Percentiles rank a stretch among this genome's conserved stretches.
Conservation (phyloP, 345 rosid genomes). For the Physaria fendleri region DNA sequence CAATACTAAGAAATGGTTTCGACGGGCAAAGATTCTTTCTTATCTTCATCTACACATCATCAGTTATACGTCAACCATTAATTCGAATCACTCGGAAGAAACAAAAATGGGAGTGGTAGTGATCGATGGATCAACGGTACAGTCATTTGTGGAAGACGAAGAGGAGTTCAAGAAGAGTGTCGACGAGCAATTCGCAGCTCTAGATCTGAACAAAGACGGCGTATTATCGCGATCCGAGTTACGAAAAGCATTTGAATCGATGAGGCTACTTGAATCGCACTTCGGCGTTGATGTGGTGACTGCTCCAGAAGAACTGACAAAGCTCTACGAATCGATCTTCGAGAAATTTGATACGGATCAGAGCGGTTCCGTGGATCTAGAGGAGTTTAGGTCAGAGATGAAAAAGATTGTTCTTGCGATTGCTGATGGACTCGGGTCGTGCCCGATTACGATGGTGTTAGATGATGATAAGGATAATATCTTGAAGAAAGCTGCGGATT, state of each 20-base stretch:
- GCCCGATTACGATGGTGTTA: constrained; percentile 64
- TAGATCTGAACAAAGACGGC: constrained; percentile 65
- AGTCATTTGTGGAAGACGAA: constrained; percentile 46
- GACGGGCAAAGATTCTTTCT: neutral
- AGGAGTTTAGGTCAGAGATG: constrained; percentile 60
- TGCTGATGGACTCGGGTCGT: constrained; percentile 62
- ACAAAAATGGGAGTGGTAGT: constrained; percentile 69
- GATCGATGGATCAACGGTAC: constrained; percentile 69
- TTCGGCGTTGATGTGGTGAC: constrained; percentile 54
- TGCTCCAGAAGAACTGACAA: constrained; percentile 43
- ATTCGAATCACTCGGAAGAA: neutral
- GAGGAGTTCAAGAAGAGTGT: constrained; percentile 46
- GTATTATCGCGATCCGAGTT: constrained; percentile 58
- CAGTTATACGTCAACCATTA: neutral
- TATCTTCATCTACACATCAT: neutral
- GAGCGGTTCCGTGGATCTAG: constrained; percentile 44
- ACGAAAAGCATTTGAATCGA: constrained; percentile 57
- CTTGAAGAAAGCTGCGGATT: constrained; percentile 62
- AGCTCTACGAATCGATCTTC: constrained; percentile 59
- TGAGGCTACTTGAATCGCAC: constrained; percentile 56
- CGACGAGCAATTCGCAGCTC: constrained; percentile 36
- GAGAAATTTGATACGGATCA: constrained; percentile 56
- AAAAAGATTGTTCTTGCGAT: constrained; percentile 67
- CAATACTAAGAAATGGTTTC: neutral
- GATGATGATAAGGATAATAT: constrained; percentile 48